Percentiles rank a stretch among this genome's conserved stretches.
These are phyloP conservation scores for Mycena chlorophos DNA, from an alignment of 768 basidiomycete genomes.

Conservation along the genomic window DNA sequence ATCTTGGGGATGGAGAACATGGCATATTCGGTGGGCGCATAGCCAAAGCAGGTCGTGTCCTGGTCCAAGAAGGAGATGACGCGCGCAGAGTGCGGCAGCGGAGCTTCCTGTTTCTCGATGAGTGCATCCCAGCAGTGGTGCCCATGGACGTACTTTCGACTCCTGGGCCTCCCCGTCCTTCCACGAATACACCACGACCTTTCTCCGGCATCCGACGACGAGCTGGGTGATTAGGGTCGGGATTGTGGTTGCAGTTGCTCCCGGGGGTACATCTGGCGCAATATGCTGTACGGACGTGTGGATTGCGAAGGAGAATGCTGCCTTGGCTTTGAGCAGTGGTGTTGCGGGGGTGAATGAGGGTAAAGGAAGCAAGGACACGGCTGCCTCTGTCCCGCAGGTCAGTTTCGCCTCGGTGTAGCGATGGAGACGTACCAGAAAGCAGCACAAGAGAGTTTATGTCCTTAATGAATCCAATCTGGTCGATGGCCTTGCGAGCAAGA, in stretches of 20 bases:
- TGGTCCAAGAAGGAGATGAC: slow-evolving; percentile 71
- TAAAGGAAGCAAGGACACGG: slow-evolving; percentile 73
- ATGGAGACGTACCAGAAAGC: slow-evolving; percentile 65
- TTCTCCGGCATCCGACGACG: slow-evolving; percentile 82
- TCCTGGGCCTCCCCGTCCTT: slow-evolving; percentile 80
- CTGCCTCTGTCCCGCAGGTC: slow-evolving; percentile 53
- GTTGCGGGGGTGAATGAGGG: slow-evolving; percentile 72
- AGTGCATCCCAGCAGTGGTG: not conserved
- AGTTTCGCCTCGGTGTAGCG: not conserved
- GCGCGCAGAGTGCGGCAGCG: slow-evolving; percentile 88
- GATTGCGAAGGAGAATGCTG: slow-evolving; percentile 80
- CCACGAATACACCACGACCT: slow-evolving; percentile 84
- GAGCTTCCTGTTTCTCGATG: slow-evolving; percentile 59
- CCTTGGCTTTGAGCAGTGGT: slow-evolving; percentile 72
- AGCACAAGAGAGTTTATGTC: slow-evolving; percentile 85
- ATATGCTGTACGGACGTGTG: slow-evolving; percentile 59
- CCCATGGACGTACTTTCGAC: slow-evolving; percentile 51
- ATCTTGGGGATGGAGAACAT: slow-evolving; percentile 66
- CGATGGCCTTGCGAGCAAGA: slow-evolving; percentile 70
- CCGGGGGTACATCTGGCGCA: slow-evolving; percentile 27
- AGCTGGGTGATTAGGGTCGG: slow-evolving; percentile 74
- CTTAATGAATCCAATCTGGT: slow-evolving; percentile 83
- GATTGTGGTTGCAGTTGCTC: slow-evolving; percentile 44
- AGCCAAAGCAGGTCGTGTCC: slow-evolving; percentile 69
- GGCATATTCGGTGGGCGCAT: slow-evolving; percentile 76